Conservation (phyloP, 2,329 filamentous ascomycete genomes). For the Calonectria pteridis region DNA sequence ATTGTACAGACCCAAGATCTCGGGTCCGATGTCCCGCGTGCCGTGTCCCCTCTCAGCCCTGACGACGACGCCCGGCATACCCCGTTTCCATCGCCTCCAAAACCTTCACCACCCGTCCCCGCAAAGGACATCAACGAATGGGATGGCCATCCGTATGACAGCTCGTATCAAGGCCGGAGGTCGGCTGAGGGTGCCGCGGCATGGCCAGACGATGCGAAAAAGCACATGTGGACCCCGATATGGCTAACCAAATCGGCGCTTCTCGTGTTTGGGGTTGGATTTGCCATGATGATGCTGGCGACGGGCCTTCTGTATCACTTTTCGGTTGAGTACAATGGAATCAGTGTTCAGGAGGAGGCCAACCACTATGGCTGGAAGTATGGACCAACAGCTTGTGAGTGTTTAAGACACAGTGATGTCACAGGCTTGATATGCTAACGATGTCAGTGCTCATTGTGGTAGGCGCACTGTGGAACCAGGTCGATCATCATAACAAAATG, state of each 20-base stretch:
- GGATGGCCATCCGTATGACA: slow-evolving; percentile 5
- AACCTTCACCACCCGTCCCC: not conserved
- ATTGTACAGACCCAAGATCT: slow-evolving; percentile 23
- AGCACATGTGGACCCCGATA: slow-evolving; percentile 37
- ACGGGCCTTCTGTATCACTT: slow-evolving; percentile 38
- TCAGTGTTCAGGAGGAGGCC: slow-evolving; percentile 33
- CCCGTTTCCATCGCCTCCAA: slow-evolving; percentile 4
- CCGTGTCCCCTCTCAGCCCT: slow-evolving; percentile 19
- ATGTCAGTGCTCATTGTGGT: slow-evolving; percentile 41
- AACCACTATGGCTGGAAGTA: slow-evolving; percentile 42
- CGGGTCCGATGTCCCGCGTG: slow-evolving; percentile 4
- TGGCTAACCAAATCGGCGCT: slow-evolving; percentile 36
- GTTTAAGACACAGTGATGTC: not conserved
- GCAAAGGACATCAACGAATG: slow-evolving; percentile 17
- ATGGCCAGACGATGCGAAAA: slow-evolving; percentile 21
- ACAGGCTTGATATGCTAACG: slow-evolving; percentile 3
- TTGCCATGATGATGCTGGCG: slow-evolving; percentile 35
- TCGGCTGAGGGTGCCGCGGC: not conserved
- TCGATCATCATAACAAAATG: slow-evolving; percentile 46
- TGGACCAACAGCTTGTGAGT: slow-evolving; percentile 40
- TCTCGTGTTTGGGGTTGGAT: slow-evolving; percentile 33
- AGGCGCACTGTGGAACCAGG: slow-evolving; percentile 46
- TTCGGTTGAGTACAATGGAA: slow-evolving; percentile 34
- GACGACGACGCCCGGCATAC: slow-evolving; percentile 27
- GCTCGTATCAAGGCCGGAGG: slow-evolving; percentile 1